A percentile compares a stretch with the other conserved stretches of the same genome.
Conservation (phyloP, 2,329 filamentous ascomycete species). For the Magnaporthales sp. region DNA sequence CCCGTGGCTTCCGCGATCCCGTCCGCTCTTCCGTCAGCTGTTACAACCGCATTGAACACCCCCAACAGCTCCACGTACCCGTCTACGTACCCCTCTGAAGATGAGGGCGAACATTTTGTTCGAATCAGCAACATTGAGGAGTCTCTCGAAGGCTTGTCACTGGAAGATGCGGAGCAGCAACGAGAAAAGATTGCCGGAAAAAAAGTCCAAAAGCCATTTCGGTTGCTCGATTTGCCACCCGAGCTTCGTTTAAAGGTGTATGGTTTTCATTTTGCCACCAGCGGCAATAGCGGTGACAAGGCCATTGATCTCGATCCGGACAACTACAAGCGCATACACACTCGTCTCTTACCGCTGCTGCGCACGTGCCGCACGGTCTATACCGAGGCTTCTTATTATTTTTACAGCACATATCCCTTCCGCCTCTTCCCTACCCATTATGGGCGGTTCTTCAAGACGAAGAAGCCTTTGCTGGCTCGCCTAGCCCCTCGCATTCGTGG, state of each 20-base stretch:
- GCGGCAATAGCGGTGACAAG: constrained; percentile 25
- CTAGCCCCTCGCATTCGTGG: constrained; percentile 52
- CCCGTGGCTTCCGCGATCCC: background rate
- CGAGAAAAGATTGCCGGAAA: constrained; percentile 2
- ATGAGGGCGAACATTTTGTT: constrained; percentile 15
- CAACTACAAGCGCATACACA: constrained; percentile 54
- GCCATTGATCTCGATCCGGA: constrained; percentile 59
- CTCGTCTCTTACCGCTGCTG: constrained; percentile 47
- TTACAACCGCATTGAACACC: constrained; percentile 23
- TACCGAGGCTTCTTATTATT: constrained; percentile 53
- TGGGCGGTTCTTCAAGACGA: constrained; percentile 62
- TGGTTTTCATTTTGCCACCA: constrained; percentile 47
- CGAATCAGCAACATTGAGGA: constrained; percentile 28
- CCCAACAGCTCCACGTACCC: constrained; percentile 26
- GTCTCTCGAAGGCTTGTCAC: constrained; percentile 32
- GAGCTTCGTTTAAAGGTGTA: constrained; percentile 66
- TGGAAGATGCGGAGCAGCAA: constrained; percentile 23
- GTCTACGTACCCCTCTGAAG: constrained; percentile 27
- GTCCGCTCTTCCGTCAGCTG: constrained; percentile 16
- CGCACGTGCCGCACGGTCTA: constrained; percentile 53
- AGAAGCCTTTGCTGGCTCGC: constrained; percentile 61
- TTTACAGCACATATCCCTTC: constrained; percentile 55
- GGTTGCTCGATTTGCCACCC: constrained; percentile 57
- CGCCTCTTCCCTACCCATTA: constrained; percentile 59
- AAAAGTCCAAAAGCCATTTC: constrained; percentile 38